phyloP scores from a whole-genome alignment of 352 stramenopile species.

The Aphanomyces stellatus region DNA sequence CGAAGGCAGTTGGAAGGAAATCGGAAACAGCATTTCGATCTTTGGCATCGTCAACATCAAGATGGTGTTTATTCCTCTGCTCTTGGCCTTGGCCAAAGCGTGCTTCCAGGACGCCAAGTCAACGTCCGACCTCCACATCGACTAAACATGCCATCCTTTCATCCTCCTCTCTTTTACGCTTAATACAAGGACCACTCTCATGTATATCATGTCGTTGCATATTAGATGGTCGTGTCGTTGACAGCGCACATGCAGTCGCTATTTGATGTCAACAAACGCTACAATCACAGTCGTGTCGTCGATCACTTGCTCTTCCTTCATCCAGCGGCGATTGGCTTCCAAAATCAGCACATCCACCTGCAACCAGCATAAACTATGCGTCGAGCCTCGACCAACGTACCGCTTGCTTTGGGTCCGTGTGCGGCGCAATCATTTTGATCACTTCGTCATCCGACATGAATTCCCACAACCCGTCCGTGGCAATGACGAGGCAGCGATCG shows the following conservation, averaged over 20 bases:
- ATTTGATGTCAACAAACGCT: slow-evolving; percentile 84
- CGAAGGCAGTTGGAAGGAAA: slow-evolving; percentile 83
- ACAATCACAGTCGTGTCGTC: slow-evolving; percentile 99
- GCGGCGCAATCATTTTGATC: slow-evolving; percentile 68
- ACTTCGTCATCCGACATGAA: slow-evolving; percentile 97
- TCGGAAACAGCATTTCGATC: slow-evolving; percentile 82
- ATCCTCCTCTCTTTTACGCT: background rate
- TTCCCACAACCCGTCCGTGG: slow-evolving; percentile 98
- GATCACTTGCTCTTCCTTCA: slow-evolving; percentile 98
- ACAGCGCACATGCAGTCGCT: background rate
- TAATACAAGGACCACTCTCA: background rate
- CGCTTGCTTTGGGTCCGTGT: slow-evolving; percentile 68
- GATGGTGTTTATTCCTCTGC: slow-evolving; percentile 70
- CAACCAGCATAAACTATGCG: slow-evolving; percentile 33
- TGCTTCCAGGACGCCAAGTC: background rate
- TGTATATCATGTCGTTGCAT: background rate
- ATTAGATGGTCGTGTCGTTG: too few relatives aligned
- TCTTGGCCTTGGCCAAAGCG: slow-evolving; percentile 44
- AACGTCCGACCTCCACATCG: too few relatives aligned
- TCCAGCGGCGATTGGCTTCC: slow-evolving; percentile 95
- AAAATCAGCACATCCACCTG: slow-evolving; percentile 91
- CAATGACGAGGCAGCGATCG: slow-evolving; percentile 94
- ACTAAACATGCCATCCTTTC: too few relatives aligned
- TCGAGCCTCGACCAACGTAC: slow-evolving; percentile 46
- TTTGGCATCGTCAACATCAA: slow-evolving; percentile 79